Conservation (phyloP, 768 basidiomycete genomes). For the Pisolithus marmoratus region DNA sequence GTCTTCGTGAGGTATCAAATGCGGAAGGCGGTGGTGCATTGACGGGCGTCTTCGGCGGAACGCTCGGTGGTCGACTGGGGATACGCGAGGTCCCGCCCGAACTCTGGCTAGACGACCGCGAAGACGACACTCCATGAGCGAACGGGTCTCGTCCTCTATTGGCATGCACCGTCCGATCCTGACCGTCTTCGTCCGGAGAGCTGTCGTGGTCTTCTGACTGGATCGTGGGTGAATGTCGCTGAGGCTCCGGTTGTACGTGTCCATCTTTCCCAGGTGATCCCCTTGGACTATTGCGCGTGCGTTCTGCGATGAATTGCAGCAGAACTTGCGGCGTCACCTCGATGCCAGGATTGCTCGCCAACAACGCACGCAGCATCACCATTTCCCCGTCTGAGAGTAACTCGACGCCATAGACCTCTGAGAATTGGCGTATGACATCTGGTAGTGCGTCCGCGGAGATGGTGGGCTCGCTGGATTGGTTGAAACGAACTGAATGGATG, state of each 20-base stretch:
- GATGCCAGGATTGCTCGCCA: slow-evolving; percentile 55
- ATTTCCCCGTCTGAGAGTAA: slow-evolving; percentile 64
- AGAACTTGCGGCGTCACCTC: slow-evolving; percentile 65
- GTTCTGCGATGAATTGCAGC: slow-evolving; percentile 58
- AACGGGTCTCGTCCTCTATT: slow-evolving; percentile 35
- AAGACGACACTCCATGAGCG: slow-evolving; percentile 22
- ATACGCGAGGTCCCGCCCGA: slow-evolving; percentile 41
- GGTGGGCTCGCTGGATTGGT: slow-evolving; percentile 54
- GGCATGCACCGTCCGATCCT: slow-evolving; percentile 30
- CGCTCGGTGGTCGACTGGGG: slow-evolving; percentile 49
- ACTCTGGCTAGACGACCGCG: slow-evolving; percentile 55
- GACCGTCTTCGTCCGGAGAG: slow-evolving; percentile 23
- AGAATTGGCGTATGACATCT: slow-evolving; percentile 63
- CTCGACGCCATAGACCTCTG: slow-evolving; percentile 52
- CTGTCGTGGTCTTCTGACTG: neutral
- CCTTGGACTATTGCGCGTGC: slow-evolving; percentile 38
- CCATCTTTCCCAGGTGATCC: slow-evolving; percentile 20
- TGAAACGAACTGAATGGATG: slow-evolving; percentile 55
- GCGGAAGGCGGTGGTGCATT: slow-evolving; percentile 41
- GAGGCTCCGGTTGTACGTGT: slow-evolving; percentile 9
- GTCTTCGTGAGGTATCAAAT: slow-evolving; percentile 65
- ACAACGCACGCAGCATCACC: slow-evolving; percentile 49
- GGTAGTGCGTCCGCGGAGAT: slow-evolving; percentile 69
- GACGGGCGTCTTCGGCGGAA: slow-evolving; percentile 48
- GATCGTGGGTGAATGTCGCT: slow-evolving; percentile 31